phyloP scores from a whole-genome alignment of 805 yeast species.

The Henningerozyma blattae region DNA sequence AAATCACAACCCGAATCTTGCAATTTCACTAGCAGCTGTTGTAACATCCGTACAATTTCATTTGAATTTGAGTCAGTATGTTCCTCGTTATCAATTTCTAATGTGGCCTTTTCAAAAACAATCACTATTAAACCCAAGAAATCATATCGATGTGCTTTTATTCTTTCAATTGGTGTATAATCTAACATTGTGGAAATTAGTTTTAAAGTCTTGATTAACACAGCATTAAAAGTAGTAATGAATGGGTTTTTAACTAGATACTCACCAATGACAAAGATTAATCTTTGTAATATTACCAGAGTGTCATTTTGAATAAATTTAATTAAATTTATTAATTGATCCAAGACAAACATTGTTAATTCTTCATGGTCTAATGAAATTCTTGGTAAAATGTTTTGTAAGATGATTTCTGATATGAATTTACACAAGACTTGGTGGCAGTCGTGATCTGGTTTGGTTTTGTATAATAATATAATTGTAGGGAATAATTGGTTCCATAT shows the following conservation, averaged over 20 bases:
- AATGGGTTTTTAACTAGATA: constrained; percentile 18
- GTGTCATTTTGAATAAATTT: constrained; percentile 4
- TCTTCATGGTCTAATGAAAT: constrained; percentile 12
- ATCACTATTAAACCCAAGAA: constrained; percentile 12
- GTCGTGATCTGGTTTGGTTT: too few relatives aligned
- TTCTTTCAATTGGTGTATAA: constrained; percentile 11
- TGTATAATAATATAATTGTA: constrained; percentile 11
- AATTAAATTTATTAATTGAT: constrained; percentile 1
- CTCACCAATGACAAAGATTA: constrained; percentile 19
- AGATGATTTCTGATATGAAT: constrained; percentile 13
- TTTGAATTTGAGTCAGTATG: too few relatives aligned
- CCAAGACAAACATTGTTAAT: constrained; percentile 8
- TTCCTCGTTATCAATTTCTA: too few relatives aligned
- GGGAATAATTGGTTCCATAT: constrained; percentile 15
- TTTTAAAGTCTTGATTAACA: constrained; percentile 8
- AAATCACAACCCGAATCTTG: too few relatives aligned
- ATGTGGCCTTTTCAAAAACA: constrained; percentile 14
- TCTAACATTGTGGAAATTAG: constrained; percentile 5
- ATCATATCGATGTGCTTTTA: constrained; percentile 16
- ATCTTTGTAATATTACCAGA: constrained; percentile 7
- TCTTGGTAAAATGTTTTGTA: constrained; percentile 19
- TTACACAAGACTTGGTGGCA: constrained; percentile 8
- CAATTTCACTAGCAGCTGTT: too few relatives aligned
- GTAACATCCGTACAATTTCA: too few relatives aligned
- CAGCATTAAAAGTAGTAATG: constrained; percentile 10